These are phyloP conservation scores for Hypoxylon sp. DNA, from an alignment of 2,329 filamentous ascomycete species.

Conservation along the genomic window DNA sequence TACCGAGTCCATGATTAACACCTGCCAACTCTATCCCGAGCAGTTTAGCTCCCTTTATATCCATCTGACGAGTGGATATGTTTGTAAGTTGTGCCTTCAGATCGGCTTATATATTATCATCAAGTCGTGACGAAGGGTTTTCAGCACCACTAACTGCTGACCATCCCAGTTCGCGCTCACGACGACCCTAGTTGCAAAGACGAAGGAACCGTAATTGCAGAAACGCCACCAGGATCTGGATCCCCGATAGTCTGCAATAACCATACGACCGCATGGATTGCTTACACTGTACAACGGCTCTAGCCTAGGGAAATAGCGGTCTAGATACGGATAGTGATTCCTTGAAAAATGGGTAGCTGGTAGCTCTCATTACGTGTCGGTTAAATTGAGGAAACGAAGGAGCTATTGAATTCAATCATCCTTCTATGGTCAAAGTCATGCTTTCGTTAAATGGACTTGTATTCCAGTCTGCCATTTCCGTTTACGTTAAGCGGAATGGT, in stretches of 20 bases:
- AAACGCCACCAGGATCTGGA: neutral
- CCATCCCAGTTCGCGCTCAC: constrained; percentile 33
- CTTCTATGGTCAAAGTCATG: neutral
- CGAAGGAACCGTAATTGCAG: constrained; percentile 23
- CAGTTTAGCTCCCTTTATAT: constrained; percentile 36
- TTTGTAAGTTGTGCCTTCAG: constrained; percentile 27
- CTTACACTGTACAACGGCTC: constrained; percentile 27
- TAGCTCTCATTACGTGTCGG: neutral
- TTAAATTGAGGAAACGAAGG: neutral
- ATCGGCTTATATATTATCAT: neutral
- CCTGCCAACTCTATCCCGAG: constrained; percentile 26
- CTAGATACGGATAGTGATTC: neutral
- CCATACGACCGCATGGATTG: constrained; percentile 25
- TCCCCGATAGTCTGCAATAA: constrained; percentile 28
- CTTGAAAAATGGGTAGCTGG: neutral
- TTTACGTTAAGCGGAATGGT: neutral
- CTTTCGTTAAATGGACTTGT: neutral
- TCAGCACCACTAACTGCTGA: constrained; percentile 3
- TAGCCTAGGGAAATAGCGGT: neutral
- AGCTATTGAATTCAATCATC: neutral
- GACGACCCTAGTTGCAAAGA: constrained; percentile 23
- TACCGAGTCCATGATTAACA: constrained; percentile 32
- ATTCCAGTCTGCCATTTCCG: neutral
- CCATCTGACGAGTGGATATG: constrained; percentile 32
- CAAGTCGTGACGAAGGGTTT: neutral